Evolutionary conservation across 345 rosid genomes (phyloP).

Genomic region (Lepidium aucheri): DNA sequence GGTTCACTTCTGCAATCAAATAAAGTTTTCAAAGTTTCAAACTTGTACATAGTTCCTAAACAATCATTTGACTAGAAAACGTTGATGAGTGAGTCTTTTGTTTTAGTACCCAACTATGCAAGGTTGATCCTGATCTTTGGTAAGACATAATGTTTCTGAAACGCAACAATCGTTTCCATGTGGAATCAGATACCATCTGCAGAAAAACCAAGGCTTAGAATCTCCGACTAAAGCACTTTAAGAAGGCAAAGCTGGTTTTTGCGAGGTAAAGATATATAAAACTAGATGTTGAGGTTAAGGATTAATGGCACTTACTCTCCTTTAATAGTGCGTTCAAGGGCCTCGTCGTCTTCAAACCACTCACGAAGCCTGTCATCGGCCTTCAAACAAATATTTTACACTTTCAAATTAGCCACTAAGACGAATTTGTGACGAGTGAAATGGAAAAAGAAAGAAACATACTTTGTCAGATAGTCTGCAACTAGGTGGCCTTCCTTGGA

Average conservation of each 20-base stretch:
- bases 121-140: conserved; percentile 47
- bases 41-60: background rate
- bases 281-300: background rate
- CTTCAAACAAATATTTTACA: conserved; percentile 11
- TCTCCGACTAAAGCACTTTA: background rate
- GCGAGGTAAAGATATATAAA: background rate
- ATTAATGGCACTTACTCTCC: conserved; percentile 61
- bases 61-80: background rate
- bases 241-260: background rate
- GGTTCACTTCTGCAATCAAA: conserved; percentile 49
- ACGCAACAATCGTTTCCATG: conserved; percentile 32
- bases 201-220: conserved; percentile 2
- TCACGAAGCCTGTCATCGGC: conserved; percentile 32
- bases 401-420: background rate
- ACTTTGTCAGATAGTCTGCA: conserved; percentile 92
- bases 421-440: background rate
- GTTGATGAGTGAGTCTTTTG: background rate
- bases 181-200: conserved; percentile 70
- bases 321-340: conserved; percentile 62
- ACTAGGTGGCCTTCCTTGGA: conserved; percentile 63
- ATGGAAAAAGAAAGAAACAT: background rate
- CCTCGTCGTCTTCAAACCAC: conserved; percentile 61
- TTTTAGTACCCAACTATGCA: conserved; percentile 54
- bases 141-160: conserved; percentile 45
- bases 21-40: background rate